Evolutionary conservation across 1,139 yeast species (phyloP).

Genomic region (Hyphopichia fennica): DNA sequence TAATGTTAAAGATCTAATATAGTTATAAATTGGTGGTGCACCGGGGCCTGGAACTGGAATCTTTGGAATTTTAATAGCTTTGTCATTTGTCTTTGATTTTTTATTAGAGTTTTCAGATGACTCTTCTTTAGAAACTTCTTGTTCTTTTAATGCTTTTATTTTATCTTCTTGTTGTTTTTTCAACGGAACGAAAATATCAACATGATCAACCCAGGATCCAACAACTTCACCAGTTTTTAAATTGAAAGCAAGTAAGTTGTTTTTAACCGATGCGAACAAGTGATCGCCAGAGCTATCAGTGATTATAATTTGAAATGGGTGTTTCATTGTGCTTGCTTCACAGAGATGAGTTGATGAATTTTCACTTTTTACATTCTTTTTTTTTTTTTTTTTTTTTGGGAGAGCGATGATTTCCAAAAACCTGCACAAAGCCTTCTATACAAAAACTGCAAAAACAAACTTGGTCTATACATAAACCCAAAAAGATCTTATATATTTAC

Average conservation of each 20-base stretch:
- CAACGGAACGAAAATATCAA: constrained; percentile 40
- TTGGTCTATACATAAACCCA: too few species aligned
- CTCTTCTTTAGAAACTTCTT: constrained; percentile 22
- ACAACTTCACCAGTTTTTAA: constrained; percentile 29
- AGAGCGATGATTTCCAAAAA: background rate
- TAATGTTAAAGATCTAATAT: constrained; percentile 61
- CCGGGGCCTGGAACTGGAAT: constrained; percentile 66
- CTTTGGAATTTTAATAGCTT: constrained; percentile 46
- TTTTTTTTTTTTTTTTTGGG: background rate
- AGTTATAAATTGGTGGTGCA: constrained; percentile 64
- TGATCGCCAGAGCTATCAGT: constrained; percentile 43
- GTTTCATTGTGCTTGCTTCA: constrained; percentile 43
- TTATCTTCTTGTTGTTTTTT: constrained; percentile 48
- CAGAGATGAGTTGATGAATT: background rate
- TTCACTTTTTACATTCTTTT: too few species aligned
- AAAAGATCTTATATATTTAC: too few species aligned
- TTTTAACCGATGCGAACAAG: constrained; percentile 58
- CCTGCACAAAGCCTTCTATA: too few species aligned
- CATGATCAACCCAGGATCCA: constrained; percentile 61
- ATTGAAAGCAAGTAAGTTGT: constrained; percentile 52
- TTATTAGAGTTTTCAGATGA: constrained; percentile 10
- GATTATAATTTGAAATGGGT: constrained; percentile 63
- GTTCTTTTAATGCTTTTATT: constrained; percentile 21
- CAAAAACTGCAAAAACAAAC: too few species aligned
- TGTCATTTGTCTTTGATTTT: constrained; percentile 31